Evolutionary conservation across 257 asterid genomes (phyloP).

Genomic region (Linderniella brevidens): DNA sequence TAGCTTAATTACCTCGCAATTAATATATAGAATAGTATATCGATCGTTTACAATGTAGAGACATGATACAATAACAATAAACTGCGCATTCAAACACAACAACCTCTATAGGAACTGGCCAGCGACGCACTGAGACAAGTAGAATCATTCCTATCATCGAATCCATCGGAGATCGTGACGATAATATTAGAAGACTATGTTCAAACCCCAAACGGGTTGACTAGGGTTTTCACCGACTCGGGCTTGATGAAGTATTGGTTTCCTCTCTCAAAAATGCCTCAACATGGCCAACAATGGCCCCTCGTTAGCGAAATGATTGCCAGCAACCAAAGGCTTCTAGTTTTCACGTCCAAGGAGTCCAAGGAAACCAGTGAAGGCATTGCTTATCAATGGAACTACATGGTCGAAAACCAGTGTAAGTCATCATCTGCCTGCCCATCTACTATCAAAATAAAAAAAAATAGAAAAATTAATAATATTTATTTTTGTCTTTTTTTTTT

Average conservation of each 20-base stretch:
- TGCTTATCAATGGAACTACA: slow-evolving; percentile 90
- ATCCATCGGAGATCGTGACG: slow-evolving; percentile 79
- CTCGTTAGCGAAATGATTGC: slow-evolving; percentile 56
- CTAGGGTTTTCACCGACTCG: slow-evolving; percentile 45
- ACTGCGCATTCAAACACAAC: too few relatives aligned
- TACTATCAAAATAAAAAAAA: too few relatives aligned
- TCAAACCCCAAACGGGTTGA: slow-evolving; percentile 43
- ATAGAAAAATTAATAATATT: too few relatives aligned
- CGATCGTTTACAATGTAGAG: too few relatives aligned
- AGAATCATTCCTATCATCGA: slow-evolving; percentile 40
- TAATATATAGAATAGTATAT: too few relatives aligned
- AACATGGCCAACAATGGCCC: slow-evolving; percentile 64
- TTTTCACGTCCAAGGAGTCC: slow-evolving; percentile 41
- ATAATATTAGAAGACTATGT: slow-evolving; percentile 81
- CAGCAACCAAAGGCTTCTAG: slow-evolving; percentile 48
- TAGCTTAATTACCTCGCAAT: too few relatives aligned
- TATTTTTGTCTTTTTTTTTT: background rate
- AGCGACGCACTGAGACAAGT: slow-evolving; percentile 43
- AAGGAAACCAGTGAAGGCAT: slow-evolving; percentile 66
- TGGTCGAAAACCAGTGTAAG: slow-evolving; percentile 85
- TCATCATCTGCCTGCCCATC: background rate
- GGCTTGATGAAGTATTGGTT: slow-evolving; percentile 69
- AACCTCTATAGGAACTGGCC: slow-evolving; percentile 35
- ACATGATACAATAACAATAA: too few relatives aligned
- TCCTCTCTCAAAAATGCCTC: slow-evolving; percentile 63